These are phyloP conservation scores for Closterium sp. DNA, from an alignment of 139 green algal genomes.

Conservation along the genomic window DNA sequence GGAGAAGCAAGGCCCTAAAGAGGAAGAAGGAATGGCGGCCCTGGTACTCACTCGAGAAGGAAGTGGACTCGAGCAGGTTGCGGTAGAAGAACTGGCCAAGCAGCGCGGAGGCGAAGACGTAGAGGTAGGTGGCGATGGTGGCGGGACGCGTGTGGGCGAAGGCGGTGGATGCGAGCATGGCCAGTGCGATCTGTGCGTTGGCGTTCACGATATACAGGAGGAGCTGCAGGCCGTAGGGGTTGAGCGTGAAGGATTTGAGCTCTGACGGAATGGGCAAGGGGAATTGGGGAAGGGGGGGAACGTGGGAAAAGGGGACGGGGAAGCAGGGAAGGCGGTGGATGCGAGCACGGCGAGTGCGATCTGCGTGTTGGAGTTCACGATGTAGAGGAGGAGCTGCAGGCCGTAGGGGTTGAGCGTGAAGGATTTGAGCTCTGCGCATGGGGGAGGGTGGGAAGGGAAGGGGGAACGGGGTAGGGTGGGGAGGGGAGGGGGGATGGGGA, in stretches of 20 bases:
- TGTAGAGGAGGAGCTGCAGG: conserved; percentile 70
- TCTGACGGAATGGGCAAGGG: conserved; percentile 77
- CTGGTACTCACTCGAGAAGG: not conserved
- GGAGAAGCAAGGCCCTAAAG: too few species aligned
- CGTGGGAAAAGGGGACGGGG: not conserved
- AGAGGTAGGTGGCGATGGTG: not conserved
- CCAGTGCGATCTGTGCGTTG: conserved; percentile 72
- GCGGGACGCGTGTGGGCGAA: too few species aligned
- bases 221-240: conserved; percentile 47
- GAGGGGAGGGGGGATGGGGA: conserved; percentile 55
- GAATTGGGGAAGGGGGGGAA: conserved; percentile 54
- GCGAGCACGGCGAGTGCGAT: conserved; percentile 56
- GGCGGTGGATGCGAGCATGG: not conserved
- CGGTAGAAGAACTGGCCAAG: conserved; percentile 50
- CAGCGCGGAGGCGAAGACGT: too few species aligned
- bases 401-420: not conserved
- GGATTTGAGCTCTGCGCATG: too few species aligned
- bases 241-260: not conserved
- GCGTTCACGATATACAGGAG: conserved; percentile 80
- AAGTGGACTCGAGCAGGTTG: conserved; percentile 55
- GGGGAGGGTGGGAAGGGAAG: conserved; percentile 69
- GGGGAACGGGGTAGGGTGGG: conserved; percentile 71
- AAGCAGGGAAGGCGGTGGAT: too few species aligned
- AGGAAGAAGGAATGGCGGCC: too few species aligned
- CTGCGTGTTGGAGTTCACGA: conserved; percentile 76